Evolutionary conservation across 176 grass and related monocot genomes (phyloP).

Genomic region (Oryza officinalis): DNA sequence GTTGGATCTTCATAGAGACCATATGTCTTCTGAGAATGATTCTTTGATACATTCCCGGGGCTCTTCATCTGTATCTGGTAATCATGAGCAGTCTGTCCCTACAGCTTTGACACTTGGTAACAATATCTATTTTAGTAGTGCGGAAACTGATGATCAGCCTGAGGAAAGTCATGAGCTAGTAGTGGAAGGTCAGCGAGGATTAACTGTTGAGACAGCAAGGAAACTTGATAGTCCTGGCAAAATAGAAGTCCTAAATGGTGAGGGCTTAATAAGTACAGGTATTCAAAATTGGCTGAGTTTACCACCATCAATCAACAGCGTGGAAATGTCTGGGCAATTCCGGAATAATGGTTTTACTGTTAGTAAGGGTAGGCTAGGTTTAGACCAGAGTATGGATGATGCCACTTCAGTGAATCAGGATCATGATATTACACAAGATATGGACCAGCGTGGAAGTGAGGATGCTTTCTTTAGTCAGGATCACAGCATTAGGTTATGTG

Average conservation of each 20-base stretch:
- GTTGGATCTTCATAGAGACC: constrained; percentile 31
- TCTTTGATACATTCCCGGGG: constrained; percentile 1
- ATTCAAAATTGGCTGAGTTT: constrained; percentile 54
- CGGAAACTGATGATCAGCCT: constrained; percentile 13
- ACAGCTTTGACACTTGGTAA: constrained; percentile 62
- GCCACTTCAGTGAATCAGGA: constrained; percentile 31
- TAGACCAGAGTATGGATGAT: constrained; percentile 36
- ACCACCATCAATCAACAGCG: constrained; percentile 27
- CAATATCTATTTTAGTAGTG: constrained; percentile 50
- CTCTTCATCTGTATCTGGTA: constrained; percentile 37
- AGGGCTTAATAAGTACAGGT: constrained; percentile 28
- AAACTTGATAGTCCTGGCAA: constrained; percentile 22
- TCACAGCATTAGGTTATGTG: constrained; percentile 33
- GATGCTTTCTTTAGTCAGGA: constrained; percentile 37
- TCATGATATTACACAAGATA: constrained; percentile 38
- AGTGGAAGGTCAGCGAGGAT: constrained; percentile 28
- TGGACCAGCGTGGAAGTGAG: constrained; percentile 28
- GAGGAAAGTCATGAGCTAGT: constrained; percentile 27
- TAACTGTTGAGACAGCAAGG: constrained; percentile 25
- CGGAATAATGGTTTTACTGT: constrained; percentile 22
- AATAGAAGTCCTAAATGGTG: constrained; percentile 14
- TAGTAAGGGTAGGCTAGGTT: constrained; percentile 36
- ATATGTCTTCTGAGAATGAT: constrained; percentile 23
- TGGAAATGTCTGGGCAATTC: not conserved
- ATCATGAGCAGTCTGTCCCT: constrained; percentile 47